Conservation (phyloP, 257 asterid genomes). For the Nicotiana tabacum region DNA sequence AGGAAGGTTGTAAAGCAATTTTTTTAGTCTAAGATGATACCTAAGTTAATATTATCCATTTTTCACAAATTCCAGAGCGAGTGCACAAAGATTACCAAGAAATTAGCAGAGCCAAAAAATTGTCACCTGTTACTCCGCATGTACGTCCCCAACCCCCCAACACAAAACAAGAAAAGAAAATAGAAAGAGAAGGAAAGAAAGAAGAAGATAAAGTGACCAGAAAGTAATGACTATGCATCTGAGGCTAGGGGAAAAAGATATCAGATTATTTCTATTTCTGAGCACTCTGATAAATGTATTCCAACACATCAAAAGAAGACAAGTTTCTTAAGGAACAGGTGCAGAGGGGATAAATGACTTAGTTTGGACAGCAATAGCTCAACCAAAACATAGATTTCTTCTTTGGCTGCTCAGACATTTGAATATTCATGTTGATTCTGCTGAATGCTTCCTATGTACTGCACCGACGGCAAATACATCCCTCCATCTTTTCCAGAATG, state of each 20-base stretch:
- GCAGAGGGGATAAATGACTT: too few species aligned
- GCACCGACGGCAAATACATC: too few species aligned
- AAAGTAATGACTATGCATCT: neutral
- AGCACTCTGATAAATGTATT: neutral
- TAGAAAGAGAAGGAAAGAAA: neutral
- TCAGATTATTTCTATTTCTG: neutral
- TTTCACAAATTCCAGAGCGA: neutral
- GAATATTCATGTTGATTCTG: too few species aligned
- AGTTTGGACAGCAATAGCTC: too few species aligned
- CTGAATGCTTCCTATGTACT: too few species aligned
- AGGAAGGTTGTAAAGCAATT: neutral
- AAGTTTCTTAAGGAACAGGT: neutral
- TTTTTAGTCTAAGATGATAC: neutral
- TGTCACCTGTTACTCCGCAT: neutral
- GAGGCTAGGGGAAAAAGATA: neutral
- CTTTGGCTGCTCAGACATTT: too few species aligned
- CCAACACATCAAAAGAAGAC: neutral
- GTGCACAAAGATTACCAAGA: neutral
- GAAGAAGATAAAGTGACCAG: neutral
- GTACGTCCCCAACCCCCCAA: neutral
- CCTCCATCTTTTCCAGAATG: too few species aligned
- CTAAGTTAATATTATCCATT: neutral
- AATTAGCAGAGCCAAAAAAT: neutral
- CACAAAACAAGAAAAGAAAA: neutral
- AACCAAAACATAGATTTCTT: too few species aligned